phyloP scores from a whole-genome alignment of 441 rosid species.

The Biscutella auriculata region DNA sequence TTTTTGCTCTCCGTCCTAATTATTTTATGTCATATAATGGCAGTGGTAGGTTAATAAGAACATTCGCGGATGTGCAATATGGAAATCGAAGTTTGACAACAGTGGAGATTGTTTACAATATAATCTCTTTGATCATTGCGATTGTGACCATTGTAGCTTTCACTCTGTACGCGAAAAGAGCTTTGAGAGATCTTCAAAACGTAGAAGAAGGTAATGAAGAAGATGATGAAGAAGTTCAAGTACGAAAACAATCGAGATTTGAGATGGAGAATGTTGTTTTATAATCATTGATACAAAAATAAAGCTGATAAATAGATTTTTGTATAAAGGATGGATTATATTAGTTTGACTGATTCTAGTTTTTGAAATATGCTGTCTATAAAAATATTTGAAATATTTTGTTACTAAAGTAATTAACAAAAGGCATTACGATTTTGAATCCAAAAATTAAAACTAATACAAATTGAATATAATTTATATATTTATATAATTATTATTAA shows the following conservation, averaged over 20 bases:
- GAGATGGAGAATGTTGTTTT: conserved; percentile 57
- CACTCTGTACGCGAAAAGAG: conserved; percentile 74
- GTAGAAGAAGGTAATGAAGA: conserved; percentile 31
- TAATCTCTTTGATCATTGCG: conserved; percentile 66
- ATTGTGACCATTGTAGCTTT: conserved; percentile 61
- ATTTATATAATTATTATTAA: too few species aligned
- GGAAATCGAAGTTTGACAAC: conserved; percentile 63
- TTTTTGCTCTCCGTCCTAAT: too few species aligned
- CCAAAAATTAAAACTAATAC: too few species aligned
- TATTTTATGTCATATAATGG: too few species aligned
- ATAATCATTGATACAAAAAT: conserved; percentile 24
- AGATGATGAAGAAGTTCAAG: conserved; percentile 19
- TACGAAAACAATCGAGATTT: conserved; percentile 9
- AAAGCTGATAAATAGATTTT: background rate
- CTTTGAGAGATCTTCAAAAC: conserved; percentile 54
- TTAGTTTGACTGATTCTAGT: too few species aligned
- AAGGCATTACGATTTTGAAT: too few species aligned
- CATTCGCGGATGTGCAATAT: conserved; percentile 64
- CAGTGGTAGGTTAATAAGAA: conserved; percentile 88
- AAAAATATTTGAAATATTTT: too few species aligned
- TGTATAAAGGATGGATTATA: too few species aligned
- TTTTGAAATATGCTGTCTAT: too few species aligned
- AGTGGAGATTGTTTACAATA: conserved; percentile 68
- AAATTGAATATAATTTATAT: too few species aligned
- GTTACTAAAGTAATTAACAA: too few species aligned